Evolutionary conservation across 257 asterid genomes (phyloP).

Genomic region (Craterostigma plantagineum): DNA sequence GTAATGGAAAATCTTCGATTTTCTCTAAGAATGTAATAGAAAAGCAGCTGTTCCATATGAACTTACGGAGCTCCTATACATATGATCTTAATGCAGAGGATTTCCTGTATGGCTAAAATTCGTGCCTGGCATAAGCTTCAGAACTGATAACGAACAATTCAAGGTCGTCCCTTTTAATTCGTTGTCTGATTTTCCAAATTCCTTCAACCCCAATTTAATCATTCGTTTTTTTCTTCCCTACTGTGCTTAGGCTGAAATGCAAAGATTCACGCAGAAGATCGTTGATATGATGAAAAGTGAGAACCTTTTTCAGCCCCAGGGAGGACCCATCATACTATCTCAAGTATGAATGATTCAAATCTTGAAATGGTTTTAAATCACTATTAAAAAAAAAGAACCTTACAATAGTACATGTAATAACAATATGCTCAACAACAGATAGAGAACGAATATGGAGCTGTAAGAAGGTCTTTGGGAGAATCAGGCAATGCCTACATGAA

Average conservation of each 20-base stretch:
- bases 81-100: constrained; percentile 47
- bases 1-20: constrained; percentile 13
- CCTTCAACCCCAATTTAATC: no score
- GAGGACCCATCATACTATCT: constrained; percentile 83
- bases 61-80: constrained; percentile 9
- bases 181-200: no score
- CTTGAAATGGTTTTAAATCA: not conserved
- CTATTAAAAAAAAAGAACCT: no score
- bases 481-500: constrained; percentile 79
- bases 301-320: constrained; percentile 64
- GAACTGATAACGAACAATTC: constrained; percentile 78
- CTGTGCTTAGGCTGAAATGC: constrained; percentile 40
- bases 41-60: not conserved
- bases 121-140: constrained; percentile 69
- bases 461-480: constrained; percentile 74
- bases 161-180: constrained; percentile 21
- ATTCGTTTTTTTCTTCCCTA: no score
- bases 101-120: constrained; percentile 88
- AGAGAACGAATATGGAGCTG: constrained; percentile 88
- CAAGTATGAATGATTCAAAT: constrained; percentile 32
- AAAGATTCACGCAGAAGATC: constrained; percentile 46
- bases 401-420: not conserved
- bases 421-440: constrained; percentile 25
- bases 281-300: constrained; percentile 64
- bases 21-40: not conserved